A percentile compares a stretch with the other conserved stretches of the same genome.
Evolutionary conservation across 305 asterid species (phyloP).

Genomic region (Fraxinus velutina): DNA sequence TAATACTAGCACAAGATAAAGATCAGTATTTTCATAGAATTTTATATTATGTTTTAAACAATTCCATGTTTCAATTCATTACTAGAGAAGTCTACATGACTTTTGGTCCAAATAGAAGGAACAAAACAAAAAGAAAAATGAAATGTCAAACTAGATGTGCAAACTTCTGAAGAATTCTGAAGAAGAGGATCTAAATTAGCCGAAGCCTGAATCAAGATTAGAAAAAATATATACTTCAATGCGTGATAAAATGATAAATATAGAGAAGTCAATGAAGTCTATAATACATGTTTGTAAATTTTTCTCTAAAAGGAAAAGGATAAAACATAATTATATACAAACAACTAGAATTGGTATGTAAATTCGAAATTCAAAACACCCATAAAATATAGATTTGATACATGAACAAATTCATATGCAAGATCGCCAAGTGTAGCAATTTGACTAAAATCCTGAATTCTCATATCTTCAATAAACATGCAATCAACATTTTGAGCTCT

Average conservation of each 20-base stretch:
- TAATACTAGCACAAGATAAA: background rate
- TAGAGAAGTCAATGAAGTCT: background rate
- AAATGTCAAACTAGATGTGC: background rate
- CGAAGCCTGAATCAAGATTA: background rate
- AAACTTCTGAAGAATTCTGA: background rate
- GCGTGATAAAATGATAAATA: background rate
- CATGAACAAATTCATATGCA: slow-evolving; percentile 30
- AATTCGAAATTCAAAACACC: background rate
- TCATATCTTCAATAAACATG: slow-evolving; percentile 28
- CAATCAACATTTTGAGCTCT: slow-evolving; percentile 19
- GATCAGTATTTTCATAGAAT: background rate
- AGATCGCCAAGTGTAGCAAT: slow-evolving; percentile 20
- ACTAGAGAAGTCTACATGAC: background rate
- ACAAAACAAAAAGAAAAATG: background rate
- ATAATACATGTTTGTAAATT: background rate
- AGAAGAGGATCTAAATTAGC: background rate
- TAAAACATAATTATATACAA: slow-evolving; percentile 9
- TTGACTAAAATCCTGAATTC: slow-evolving; percentile 25
- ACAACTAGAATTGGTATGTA: slow-evolving; percentile 14
- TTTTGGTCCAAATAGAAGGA: background rate
- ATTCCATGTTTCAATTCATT: background rate
- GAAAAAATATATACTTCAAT: background rate
- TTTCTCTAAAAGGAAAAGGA: background rate
- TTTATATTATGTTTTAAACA: background rate
- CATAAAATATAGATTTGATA: background rate